Base-by-base conservation (phyloP, 1,284 basidiomycete genomes). In the Trichosporon inkin region DNA sequence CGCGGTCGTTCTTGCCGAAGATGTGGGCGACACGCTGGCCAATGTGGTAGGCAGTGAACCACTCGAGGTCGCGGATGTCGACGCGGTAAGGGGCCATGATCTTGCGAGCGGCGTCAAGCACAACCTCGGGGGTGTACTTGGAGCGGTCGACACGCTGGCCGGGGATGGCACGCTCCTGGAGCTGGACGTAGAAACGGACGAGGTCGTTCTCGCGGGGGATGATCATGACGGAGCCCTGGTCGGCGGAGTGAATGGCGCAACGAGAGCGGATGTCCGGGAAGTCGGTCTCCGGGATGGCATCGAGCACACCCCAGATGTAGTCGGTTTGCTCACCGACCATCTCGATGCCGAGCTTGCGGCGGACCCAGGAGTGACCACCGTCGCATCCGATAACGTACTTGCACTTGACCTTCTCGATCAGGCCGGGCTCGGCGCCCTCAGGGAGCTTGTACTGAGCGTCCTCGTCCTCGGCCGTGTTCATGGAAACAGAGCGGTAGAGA, bases 31-130 rank as follows among this genome's bases (percentile, higher is more conserved):
- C 64, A 51, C 72, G 66, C 61, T 76, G 74, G 38, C 72, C 72
- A 60, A 76, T 74, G 59, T 67, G 70, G 65, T 76, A 76, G 20
- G 71, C 67, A 13, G 71, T 74, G 61, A 68, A 72, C 74, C 74
- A 76, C 62, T 75, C 73, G 53, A 73, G 65, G 55, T 64, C 60
- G 32, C 62, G 61, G 52, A 73, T 68, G 51, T 75, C 71, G 37
- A 76, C 61, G 11, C 52, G 57, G 68, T 72, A 76, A 10, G 74
- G 74, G 20, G 59, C 53, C 40, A 76, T 62, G 44, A 72, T 73
- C 62, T 68, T 67, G 60, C 71, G 68, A 24, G 71, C 72, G 54
- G 70, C 68, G 35, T 63, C 56, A 59, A 71, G 68, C 52, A 70
- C 66, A 20, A 64, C 65, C 55, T 73, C 69, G n/a, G 66, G 68